Conservation (phyloP, 202 grass and related monocot species). For the Alloteropsis angusta region DNA sequence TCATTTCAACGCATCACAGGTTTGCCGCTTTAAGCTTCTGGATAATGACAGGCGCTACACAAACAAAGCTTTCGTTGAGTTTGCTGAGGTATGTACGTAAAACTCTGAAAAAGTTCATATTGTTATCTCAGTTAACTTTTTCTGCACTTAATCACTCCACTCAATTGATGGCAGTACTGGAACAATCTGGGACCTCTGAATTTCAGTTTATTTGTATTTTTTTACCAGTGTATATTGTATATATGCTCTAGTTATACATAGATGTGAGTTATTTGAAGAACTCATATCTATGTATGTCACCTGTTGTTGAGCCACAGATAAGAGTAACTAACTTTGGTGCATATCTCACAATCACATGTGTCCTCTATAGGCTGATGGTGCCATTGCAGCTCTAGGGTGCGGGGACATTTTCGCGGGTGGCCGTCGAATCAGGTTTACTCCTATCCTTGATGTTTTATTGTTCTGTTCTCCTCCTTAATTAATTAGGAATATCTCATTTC, state of each 20-base stretch:
- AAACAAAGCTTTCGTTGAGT: conserved; percentile 50
- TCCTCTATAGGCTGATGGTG: conserved; percentile 25
- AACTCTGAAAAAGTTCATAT: not conserved
- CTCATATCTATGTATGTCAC: not conserved
- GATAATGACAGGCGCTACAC: conserved; percentile 23
- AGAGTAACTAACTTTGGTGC: not conserved
- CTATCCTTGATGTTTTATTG: not conserved
- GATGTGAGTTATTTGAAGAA: not conserved
- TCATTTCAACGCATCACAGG: conserved; percentile 7
- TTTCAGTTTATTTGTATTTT: not conserved
- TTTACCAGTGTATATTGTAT: not conserved
- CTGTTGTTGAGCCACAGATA: not conserved
- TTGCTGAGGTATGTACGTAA: conserved; percentile 25
- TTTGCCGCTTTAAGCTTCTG: conserved; percentile 34
- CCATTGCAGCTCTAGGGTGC: conserved; percentile 27
- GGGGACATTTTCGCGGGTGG: not conserved
- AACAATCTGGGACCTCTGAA: not conserved
- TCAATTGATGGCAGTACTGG: not conserved
- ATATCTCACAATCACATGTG: not conserved
- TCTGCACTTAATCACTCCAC: not conserved
- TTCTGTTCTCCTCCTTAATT: not conserved
- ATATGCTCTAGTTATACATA: not conserved
- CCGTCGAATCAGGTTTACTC: conserved; percentile 31
- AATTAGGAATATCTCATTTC: not conserved
- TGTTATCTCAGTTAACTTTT: not conserved